These are phyloP conservation scores for Microdochium paspali DNA, from an alignment of 2,329 filamentous ascomycete genomes.

Conservation along the genomic window DNA sequence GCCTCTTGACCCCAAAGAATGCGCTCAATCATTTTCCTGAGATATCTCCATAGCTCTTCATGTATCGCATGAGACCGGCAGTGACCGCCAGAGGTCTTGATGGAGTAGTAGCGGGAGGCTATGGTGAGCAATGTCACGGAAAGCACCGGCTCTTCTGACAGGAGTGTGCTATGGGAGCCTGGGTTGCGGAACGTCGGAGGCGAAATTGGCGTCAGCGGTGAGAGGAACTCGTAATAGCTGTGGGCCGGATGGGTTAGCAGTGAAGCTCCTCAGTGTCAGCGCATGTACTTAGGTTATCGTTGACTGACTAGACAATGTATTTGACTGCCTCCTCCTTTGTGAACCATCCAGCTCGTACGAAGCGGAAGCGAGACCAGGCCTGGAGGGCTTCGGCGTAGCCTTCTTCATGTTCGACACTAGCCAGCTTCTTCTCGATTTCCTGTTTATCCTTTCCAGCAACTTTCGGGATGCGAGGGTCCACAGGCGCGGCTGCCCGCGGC, in stretches of 20 bases:
- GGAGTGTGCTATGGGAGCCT: slow-evolving; percentile 66
- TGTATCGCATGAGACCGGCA: slow-evolving; percentile 88
- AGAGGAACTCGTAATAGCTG: slow-evolving; percentile 84
- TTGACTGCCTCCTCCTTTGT: slow-evolving; percentile 86
- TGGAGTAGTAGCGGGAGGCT: slow-evolving; percentile 74
- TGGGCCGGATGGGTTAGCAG: slow-evolving; percentile 4
- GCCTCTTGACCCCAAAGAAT: slow-evolving; percentile 95
- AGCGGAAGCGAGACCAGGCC: slow-evolving; percentile 87
- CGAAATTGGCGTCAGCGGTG: slow-evolving; percentile 86
- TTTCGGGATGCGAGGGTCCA: slow-evolving; percentile 16
- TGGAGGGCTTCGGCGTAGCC: slow-evolving; percentile 63
- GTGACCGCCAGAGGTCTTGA: slow-evolving; percentile 69
- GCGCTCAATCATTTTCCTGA: slow-evolving; percentile 89
- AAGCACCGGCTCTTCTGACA: slow-evolving; percentile 87
- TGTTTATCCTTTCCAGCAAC: slow-evolving; percentile 12
- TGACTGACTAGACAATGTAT: slow-evolving; percentile 78
- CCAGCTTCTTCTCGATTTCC: slow-evolving; percentile 33
- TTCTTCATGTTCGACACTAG: slow-evolving; percentile 32
- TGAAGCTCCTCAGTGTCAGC: not conserved
- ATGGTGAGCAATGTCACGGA: slow-evolving; percentile 88
- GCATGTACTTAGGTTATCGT: not conserved
- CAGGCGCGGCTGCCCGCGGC: slow-evolving; percentile 18
- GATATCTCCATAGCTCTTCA: slow-evolving; percentile 88
- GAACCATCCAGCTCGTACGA: slow-evolving; percentile 96
- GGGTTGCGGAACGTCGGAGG: slow-evolving; percentile 82